Conservation (phyloP, 805 yeast genomes). For the Yamadazyma laniorum region DNA sequence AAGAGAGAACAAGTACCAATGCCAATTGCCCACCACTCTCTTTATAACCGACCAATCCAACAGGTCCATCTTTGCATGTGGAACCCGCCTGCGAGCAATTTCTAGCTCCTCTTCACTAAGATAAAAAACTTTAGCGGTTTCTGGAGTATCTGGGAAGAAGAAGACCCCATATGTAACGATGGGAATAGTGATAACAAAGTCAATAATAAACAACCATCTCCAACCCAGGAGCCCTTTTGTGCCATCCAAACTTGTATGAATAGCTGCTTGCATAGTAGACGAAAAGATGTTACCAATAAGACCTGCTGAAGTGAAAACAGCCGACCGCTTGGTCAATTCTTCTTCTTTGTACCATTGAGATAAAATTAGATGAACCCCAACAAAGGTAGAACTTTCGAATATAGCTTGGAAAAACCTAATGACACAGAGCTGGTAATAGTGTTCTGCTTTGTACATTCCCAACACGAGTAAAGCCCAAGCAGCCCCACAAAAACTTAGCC, state of each 20-base stretch:
- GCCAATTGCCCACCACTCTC: slow-evolving; percentile 40
- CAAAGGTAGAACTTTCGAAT: slow-evolving; percentile 57
- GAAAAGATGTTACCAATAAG: slow-evolving; percentile 54
- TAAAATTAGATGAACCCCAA: slow-evolving; percentile 53
- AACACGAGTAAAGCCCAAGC: slow-evolving; percentile 58
- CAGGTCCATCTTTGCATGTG: slow-evolving; percentile 23
- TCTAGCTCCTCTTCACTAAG: slow-evolving; percentile 25
- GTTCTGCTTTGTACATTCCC: slow-evolving; percentile 47
- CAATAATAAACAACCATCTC: slow-evolving; percentile 70
- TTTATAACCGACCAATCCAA: slow-evolving; percentile 37
- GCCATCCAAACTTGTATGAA: slow-evolving; percentile 46
- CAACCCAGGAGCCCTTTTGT: slow-evolving; percentile 55
- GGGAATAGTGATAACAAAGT: slow-evolving; percentile 57
- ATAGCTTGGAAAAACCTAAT: slow-evolving; percentile 60
- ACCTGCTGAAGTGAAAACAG: slow-evolving; percentile 55
- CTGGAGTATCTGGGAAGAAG: slow-evolving; percentile 59
- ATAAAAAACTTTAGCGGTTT: slow-evolving; percentile 31
- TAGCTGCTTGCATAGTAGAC: slow-evolving; percentile 58
- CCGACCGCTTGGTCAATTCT: slow-evolving; percentile 51
- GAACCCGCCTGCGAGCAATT: slow-evolving; percentile 36
- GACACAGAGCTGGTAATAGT: slow-evolving; percentile 50
- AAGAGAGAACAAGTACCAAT: slow-evolving; percentile 35
- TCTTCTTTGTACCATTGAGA: slow-evolving; percentile 53
- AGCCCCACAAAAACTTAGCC: slow-evolving; percentile 53
- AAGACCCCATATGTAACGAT: slow-evolving; percentile 55